phyloP scores from a whole-genome alignment of 2,329 filamentous ascomycete genomes.

The Neonectria sp. region DNA sequence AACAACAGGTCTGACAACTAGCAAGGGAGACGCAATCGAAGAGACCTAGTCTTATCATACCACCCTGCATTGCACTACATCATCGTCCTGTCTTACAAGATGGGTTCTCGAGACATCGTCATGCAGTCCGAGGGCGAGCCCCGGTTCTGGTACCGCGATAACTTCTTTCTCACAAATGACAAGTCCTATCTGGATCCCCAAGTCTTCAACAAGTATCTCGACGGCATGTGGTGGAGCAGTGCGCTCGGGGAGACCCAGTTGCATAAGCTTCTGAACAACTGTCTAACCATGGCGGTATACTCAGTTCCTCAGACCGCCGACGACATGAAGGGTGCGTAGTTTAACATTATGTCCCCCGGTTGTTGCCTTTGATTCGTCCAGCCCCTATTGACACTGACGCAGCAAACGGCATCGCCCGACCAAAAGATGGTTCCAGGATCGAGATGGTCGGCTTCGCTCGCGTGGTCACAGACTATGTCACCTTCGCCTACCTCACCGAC shows the following conservation, averaged over 20 bases:
- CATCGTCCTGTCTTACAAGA: slow-evolving; percentile 28
- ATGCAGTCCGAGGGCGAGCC: slow-evolving; percentile 52
- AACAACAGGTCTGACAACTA: neutral
- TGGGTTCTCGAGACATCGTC: slow-evolving; percentile 46
- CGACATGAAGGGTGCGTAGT: slow-evolving; percentile 57
- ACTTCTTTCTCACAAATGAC: slow-evolving; percentile 75
- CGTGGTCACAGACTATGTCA: slow-evolving; percentile 78
- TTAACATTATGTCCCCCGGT: slow-evolving; percentile 47
- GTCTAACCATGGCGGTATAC: slow-evolving; percentile 74
- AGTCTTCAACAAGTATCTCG: slow-evolving; percentile 70
- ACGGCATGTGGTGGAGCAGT: slow-evolving; percentile 73
- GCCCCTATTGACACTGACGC: slow-evolving; percentile 22
- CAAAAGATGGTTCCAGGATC: slow-evolving; percentile 49
- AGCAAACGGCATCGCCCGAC: slow-evolving; percentile 53
- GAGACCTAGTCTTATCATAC: neutral
- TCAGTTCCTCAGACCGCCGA: slow-evolving; percentile 55
- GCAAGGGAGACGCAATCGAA: slow-evolving; percentile 9
- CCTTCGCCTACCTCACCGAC: slow-evolving; percentile 78
- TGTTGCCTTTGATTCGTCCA: neutral
- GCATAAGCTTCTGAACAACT: slow-evolving; percentile 69
- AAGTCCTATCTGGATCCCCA: slow-evolving; percentile 67
- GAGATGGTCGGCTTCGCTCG: slow-evolving; percentile 62
- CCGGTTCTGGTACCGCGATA: slow-evolving; percentile 65
- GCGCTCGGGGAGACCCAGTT: slow-evolving; percentile 64
- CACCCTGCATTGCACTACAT: neutral